Evolutionary conservation across 2,329 filamentous ascomycete genomes (phyloP).

Genomic region (Scleromitrula shiraiana): DNA sequence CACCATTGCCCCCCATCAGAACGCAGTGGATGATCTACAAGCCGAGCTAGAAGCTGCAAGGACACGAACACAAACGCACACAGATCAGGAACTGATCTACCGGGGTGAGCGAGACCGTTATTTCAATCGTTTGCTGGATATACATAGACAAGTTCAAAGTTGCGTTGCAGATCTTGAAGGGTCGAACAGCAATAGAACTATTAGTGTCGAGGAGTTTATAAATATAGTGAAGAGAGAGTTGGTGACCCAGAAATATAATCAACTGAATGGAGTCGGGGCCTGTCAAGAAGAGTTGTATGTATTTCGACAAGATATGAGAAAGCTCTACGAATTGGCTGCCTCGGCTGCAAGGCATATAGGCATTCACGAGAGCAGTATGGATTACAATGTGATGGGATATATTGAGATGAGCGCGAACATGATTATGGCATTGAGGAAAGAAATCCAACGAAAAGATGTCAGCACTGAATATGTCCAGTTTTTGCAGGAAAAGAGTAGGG

Average conservation of each 20-base stretch:
- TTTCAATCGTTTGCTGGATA: slow-evolving; percentile 6
- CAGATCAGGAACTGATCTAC: not conserved
- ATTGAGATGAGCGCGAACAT: not conserved
- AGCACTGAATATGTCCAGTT: slow-evolving; percentile 9
- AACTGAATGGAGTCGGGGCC: not conserved
- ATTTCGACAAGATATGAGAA: not conserved
- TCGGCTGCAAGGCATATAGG: slow-evolving; percentile 2
- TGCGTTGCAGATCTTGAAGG: slow-evolving; percentile 3
- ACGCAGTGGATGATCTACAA: not conserved
- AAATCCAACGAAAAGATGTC: slow-evolving; percentile 3
- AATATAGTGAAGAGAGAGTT: not conserved
- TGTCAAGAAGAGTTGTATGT: not conserved
- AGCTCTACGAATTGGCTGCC: slow-evolving; percentile 1
- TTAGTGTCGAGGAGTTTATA: slow-evolving; percentile 5
- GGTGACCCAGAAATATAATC: not conserved
- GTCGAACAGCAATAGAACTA: not conserved
- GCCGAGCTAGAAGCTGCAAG: not conserved
- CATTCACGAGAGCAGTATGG: not conserved
- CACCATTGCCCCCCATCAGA: not conserved
- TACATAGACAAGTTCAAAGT: not conserved
- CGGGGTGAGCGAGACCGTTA: slow-evolving; percentile 6
- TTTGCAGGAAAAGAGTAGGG: slow-evolving; percentile 5
- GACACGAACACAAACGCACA: not conserved
- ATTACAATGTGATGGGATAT: not conserved
- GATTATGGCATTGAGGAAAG: not conserved